Percentiles rank a stretch among this genome's conserved stretches.
Conservation (phyloP, 179 eudicot genomes). For the Monotropa hypopitys region DNA sequence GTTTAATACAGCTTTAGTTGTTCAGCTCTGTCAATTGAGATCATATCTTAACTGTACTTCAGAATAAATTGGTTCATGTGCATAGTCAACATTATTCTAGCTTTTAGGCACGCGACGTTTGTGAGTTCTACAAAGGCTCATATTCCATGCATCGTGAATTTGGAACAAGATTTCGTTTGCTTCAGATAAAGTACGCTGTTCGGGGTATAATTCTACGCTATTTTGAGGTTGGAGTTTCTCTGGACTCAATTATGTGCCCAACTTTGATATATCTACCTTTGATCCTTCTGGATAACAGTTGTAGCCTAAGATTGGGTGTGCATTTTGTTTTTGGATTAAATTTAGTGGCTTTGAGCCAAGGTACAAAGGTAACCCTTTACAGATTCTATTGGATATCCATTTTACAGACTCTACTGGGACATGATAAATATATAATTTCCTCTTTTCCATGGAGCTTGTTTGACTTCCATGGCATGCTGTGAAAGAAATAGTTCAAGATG, state of each 20-base stretch:
- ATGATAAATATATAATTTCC: background rate
- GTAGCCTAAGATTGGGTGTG: background rate
- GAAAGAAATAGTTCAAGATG: background rate
- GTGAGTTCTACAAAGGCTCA: background rate
- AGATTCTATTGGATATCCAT: background rate
- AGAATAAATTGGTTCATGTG: background rate
- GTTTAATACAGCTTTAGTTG: background rate
- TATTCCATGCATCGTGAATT: background rate
- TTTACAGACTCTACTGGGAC: background rate
- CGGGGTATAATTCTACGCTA: background rate
- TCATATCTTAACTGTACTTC: background rate
- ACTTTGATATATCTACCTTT: background rate
- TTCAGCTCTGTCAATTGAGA: background rate
- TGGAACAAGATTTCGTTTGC: background rate
- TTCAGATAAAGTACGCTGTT: background rate
- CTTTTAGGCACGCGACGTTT: background rate
- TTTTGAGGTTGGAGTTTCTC: background rate
- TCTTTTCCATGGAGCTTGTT: background rate
- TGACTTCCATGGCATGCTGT: background rate
- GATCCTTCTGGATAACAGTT: background rate
- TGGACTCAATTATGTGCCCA: background rate
- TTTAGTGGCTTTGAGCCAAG: background rate
- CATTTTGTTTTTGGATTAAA: background rate
- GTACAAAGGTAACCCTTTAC: background rate
- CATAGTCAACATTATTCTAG: background rate